phyloP scores from a whole-genome alignment of 2,329 filamentous ascomycete species.

The Hypomyces rosellus region DNA sequence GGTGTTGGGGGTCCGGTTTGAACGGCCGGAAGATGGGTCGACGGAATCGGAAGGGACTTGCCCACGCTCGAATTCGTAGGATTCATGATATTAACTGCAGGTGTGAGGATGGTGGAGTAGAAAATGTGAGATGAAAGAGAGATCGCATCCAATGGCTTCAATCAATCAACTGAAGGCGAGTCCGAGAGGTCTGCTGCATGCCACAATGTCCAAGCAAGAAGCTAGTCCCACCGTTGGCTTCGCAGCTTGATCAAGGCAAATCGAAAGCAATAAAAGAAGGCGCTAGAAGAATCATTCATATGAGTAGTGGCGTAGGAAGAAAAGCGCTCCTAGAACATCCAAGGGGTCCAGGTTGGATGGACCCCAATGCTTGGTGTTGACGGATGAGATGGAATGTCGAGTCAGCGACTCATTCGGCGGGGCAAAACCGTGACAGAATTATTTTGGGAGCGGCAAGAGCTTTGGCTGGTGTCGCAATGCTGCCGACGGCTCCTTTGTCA shows the following conservation, averaged over 20 bases:
- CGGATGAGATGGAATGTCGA: slow-evolving; percentile 25
- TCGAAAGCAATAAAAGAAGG: slow-evolving; percentile 1
- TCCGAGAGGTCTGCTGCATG: slow-evolving; percentile 2
- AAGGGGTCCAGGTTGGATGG: slow-evolving; percentile 26
- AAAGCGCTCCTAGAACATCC: slow-evolving; percentile 13
- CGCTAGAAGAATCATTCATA: not conserved
- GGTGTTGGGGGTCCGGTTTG: slow-evolving; percentile 37
- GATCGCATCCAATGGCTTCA: not conserved
- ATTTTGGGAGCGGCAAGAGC: slow-evolving; percentile 1
- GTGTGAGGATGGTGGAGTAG: not conserved
- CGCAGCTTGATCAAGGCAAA: not conserved
- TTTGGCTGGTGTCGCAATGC: not conserved
- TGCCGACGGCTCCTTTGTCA: not conserved
- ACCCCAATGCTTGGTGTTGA: slow-evolving; percentile 25
- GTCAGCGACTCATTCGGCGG: slow-evolving; percentile 25
- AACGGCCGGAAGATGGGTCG: slow-evolving; percentile 34
- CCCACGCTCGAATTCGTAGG: slow-evolving; percentile 31
- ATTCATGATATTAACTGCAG: slow-evolving; percentile 23
- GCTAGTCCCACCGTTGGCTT: not conserved
- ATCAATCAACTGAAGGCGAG: not conserved
- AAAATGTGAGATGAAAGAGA: not conserved
- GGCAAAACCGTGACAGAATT: slow-evolving; percentile 29
- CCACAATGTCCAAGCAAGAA: slow-evolving; percentile 7
- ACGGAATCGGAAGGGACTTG: slow-evolving; percentile 45
- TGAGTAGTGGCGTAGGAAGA: slow-evolving; percentile 5